Conservation (phyloP, 2,329 filamentous ascomycete genomes). For the Fusarium sp. region DNA sequence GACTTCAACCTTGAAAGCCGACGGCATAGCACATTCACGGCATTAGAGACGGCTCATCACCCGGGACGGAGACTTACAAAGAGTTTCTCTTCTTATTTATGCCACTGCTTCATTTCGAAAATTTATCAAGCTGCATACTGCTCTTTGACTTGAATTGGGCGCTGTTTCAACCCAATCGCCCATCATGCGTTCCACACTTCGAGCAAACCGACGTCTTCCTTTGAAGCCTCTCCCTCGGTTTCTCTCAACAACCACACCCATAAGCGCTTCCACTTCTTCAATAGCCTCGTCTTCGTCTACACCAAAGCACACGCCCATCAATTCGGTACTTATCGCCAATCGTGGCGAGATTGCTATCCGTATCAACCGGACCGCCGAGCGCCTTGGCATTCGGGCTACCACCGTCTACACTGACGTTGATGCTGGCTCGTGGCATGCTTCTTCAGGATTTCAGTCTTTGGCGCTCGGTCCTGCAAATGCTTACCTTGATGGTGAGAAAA, state of each 20-base stretch:
- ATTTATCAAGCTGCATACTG: slow-evolving; percentile 27
- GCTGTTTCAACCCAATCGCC: slow-evolving; percentile 14
- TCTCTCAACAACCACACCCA: slow-evolving; percentile 53
- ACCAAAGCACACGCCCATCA: slow-evolving; percentile 65
- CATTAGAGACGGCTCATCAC: slow-evolving; percentile 38
- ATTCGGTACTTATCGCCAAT: slow-evolving; percentile 94
- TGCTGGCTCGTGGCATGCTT: slow-evolving; percentile 86
- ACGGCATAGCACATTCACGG: slow-evolving; percentile 49
- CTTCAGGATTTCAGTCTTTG: slow-evolving; percentile 84
- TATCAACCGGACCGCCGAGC: slow-evolving; percentile 87
- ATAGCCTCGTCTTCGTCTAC: slow-evolving; percentile 49
- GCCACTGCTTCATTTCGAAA: slow-evolving; percentile 16
- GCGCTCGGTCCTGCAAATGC: slow-evolving; percentile 86
- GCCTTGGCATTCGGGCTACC: slow-evolving; percentile 91
- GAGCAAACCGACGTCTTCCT: slow-evolving; percentile 64
- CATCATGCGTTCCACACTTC: slow-evolving; percentile 67
- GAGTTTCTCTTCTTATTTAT: slow-evolving; percentile 25
- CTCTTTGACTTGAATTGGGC: slow-evolving; percentile 30
- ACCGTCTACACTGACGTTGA: slow-evolving; percentile 97
- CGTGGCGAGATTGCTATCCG: slow-evolving; percentile 96
- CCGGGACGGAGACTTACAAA: slow-evolving; percentile 17
- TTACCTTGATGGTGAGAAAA: slow-evolving; percentile 93
- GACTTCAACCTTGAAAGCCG: slow-evolving; percentile 41
- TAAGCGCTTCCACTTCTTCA: slow-evolving; percentile 52
- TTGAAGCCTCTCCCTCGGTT: slow-evolving; percentile 60